Percentiles rank a stretch among this genome's conserved stretches.
phyloP scores from a whole-genome alignment of 2,329 filamentous ascomycete genomes.

The Hypoxylon sp. region DNA sequence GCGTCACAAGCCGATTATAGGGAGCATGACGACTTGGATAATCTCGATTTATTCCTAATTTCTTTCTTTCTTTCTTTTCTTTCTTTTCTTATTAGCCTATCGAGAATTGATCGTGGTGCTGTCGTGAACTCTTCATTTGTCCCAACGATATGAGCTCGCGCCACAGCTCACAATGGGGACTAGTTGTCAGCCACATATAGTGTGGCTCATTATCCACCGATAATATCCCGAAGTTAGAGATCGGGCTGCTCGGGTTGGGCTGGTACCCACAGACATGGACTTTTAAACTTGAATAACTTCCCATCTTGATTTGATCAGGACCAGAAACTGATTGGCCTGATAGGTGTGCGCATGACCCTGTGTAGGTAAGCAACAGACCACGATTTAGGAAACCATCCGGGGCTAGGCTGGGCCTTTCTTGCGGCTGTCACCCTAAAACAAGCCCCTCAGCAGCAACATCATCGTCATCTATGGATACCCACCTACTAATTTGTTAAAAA shows the following conservation, averaged over 20 bases:
- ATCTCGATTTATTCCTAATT: neutral
- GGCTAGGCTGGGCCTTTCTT: neutral
- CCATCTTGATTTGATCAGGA: neutral
- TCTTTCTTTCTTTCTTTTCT: too few relatives aligned
- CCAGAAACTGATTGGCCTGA: neutral
- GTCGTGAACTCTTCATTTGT: neutral
- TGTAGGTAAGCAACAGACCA: neutral
- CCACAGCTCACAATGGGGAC: constrained; percentile 7
- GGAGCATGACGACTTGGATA: neutral
- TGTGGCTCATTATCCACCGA: constrained; percentile 11
- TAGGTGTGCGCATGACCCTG: constrained; percentile 17
- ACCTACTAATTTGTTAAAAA: too few relatives aligned
- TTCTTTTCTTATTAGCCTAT: too few relatives aligned
- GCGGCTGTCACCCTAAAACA: constrained; percentile 2
- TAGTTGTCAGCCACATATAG: constrained; percentile 10
- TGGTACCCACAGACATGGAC: neutral
- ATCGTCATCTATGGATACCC: too few relatives aligned
- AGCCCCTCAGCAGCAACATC: neutral
- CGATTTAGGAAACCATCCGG: neutral
- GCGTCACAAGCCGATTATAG: constrained; percentile 6
- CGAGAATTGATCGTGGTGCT: neutral
- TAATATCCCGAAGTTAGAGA: neutral
- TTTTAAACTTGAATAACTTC: neutral
- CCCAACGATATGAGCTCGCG: neutral
- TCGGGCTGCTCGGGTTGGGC: neutral